Evolutionary conservation across 2,329 filamentous ascomycete genomes (phyloP).

Genomic region (Aspergillus proliferans): DNA sequence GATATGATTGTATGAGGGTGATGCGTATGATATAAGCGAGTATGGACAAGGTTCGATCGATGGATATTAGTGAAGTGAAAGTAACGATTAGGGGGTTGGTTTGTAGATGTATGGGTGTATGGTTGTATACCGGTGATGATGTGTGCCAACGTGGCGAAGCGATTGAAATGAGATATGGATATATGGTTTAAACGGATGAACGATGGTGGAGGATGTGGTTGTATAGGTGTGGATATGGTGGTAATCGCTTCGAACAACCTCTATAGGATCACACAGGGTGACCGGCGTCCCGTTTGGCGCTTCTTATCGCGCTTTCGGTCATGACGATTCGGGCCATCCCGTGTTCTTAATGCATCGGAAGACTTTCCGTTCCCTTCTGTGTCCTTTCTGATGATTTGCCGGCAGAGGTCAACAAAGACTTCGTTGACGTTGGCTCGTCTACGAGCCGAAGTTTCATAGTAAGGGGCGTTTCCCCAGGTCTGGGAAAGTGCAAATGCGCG

Average conservation of each 20-base stretch:
- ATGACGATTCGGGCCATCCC: constrained; percentile 27
- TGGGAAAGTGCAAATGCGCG: constrained; percentile 81
- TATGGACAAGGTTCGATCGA: not conserved
- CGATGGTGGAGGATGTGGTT: not conserved
- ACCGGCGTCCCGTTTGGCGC: constrained; percentile 26
- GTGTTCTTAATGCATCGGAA: constrained; percentile 25
- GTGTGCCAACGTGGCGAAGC: not conserved
- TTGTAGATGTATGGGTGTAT: no score
- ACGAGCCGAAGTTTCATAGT: constrained; percentile 83
- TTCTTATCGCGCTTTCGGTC: constrained; percentile 30
- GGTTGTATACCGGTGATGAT: no score
- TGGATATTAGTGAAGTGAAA: not conserved
- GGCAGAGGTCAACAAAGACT: constrained; percentile 76
- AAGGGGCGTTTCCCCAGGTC: constrained; percentile 77
- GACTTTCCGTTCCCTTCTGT: constrained; percentile 31
- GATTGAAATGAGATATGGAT: not conserved
- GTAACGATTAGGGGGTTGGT: not conserved
- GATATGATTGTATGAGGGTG: constrained; percentile 3
- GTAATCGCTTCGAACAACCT: not conserved
- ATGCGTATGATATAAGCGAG: constrained; percentile 4
- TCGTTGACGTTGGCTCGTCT: constrained; percentile 83
- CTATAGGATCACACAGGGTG: constrained; percentile 36
- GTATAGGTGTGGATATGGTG: not conserved
- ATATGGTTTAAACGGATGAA: not conserved
- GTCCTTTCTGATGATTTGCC: constrained; percentile 74